Base-by-base conservation (phyloP, 257 asterid genomes). In the Paulownia fortunei region DNA sequence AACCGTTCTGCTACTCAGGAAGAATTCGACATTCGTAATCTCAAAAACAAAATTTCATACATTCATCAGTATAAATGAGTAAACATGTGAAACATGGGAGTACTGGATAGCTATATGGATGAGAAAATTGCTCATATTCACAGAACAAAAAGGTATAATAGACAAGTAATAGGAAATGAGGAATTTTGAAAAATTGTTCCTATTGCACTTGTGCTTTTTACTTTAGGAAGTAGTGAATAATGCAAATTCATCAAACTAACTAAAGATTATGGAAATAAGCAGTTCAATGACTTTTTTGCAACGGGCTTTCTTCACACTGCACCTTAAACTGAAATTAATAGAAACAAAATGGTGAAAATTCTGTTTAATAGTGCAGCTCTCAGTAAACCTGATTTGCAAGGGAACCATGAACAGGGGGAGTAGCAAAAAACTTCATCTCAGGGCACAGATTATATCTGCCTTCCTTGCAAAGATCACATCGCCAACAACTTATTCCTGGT, bases 391-490 rank as follows among this genome's bases (percentile, higher is more conserved):
- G 92, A 76, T 92, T 88, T 0, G 99, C 98, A n/a, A 95, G 92
- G 64, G 99, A 89, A 49, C 99, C 99, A 76, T 95, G 94, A 69
- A 88, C 85, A 0, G 99, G 99, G 16, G 99, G 97, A 78, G 96
- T 87, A 18, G 94, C 98, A 2, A 93, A 95, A 79, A 93, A 95
- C 87, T 93, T 93, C 98, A 93, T 93, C 26, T 89, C 94, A 1
- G 97, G 92, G 86, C 99, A 95, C 15, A 95, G 92, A 81, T 95
- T 95, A 73, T 95, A 95, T 19, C 96, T 88, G 51, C 99, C 99
- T 12, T 81, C 87, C 84, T 80, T 90, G 88, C 99, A 95, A 78
- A 84, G 89, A 78, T 83, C 58, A 70, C 99, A 95, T 37, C 92
- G 74, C 85, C 91, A 86, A 24, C 99, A 95, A 65, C 97, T 85